Evolutionary conservation across 1,284 basidiomycete species (phyloP), one percentile per base, ranked within the genome.

Genomic region (Quambalaria eucalypti): DNA sequence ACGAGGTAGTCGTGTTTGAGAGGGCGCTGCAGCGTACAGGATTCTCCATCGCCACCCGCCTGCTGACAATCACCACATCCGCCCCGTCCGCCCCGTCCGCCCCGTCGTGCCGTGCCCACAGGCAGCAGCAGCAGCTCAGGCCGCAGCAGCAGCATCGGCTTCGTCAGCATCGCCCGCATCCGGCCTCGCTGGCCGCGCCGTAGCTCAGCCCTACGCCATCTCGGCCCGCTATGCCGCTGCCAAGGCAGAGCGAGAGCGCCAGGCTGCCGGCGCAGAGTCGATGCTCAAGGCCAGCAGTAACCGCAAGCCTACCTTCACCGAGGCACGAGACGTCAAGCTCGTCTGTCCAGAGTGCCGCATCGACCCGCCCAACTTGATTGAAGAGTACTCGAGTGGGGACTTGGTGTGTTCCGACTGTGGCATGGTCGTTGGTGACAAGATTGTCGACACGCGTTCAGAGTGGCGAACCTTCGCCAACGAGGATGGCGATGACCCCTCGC

Each of bases 401-500:
- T 83, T 98, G 66, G 93, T 97, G 61, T 99, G 95, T 79, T 90
- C 88, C 64, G 85, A 85, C 64, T 99, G 95, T 81, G 95, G 95
- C 62, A 81, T 95, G 65, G 90, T 97, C 60, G 80, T 97, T 61
- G 91, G 92, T 70, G 92, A 98, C 77, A 83, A 91, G 68, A 87
- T 99, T 59, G 91, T 98, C 44, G 95, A 99, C 77, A 98, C 95
- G 28, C 82, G 95, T 71, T 92, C 88, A 78, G 95, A 99, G 85
- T 99, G 78, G 70, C 82, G 96, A 86, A 98, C 95, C 56, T 99
- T 99, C 78, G 95, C 95, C 65, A 95, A 99, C 77, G 93, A 97
- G 79, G 78, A 78, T 31, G 92, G 93, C 59, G 95, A 98, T 77
- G 95, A 98, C 77, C 93, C 93, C 56, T 98, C 93, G 68, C 95